phyloP scores from a whole-genome alignment of 164 flowering plant species.

The Akebia trifoliata region DNA sequence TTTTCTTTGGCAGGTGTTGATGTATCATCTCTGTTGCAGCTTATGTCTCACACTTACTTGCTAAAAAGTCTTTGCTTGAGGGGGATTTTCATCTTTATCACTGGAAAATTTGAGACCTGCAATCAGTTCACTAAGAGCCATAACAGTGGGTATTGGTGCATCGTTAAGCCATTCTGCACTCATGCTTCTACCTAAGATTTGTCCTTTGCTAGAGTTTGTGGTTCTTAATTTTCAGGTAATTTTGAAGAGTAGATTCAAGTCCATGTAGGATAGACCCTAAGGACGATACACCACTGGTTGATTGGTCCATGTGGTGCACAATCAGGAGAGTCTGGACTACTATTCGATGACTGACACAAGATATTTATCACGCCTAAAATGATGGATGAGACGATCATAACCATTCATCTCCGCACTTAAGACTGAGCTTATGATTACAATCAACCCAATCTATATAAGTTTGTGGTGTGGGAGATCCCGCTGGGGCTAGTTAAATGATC shows the following conservation, averaged over 20 bases:
- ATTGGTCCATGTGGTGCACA: background rate
- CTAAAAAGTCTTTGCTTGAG: no score
- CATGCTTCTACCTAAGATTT: conserved; percentile 31
- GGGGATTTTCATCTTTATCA: conserved; percentile 41
- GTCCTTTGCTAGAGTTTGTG: conserved; percentile 57
- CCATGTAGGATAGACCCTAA: background rate
- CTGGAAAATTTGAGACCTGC: conserved; percentile 47
- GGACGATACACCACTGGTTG: background rate
- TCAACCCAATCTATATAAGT: no score
- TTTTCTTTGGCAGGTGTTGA: conserved; percentile 38
- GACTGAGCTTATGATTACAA: background rate
- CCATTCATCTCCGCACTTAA: no score
- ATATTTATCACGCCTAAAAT: no score
- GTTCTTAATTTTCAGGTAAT: conserved; percentile 65
- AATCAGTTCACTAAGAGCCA: conserved; percentile 29
- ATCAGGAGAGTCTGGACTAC: background rate
- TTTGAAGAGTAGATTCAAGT: background rate
- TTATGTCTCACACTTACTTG: no score
- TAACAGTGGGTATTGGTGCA: conserved; percentile 69
- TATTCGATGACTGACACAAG: no score
- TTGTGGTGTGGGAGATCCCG: background rate
- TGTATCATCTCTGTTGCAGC: conserved; percentile 32
- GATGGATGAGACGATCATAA: background rate
- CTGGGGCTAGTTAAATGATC: no score
- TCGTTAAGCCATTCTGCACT: conserved; percentile 45